Conservation (phyloP, 345 rosid species). For the Euphorbia pulcherrima region DNA sequence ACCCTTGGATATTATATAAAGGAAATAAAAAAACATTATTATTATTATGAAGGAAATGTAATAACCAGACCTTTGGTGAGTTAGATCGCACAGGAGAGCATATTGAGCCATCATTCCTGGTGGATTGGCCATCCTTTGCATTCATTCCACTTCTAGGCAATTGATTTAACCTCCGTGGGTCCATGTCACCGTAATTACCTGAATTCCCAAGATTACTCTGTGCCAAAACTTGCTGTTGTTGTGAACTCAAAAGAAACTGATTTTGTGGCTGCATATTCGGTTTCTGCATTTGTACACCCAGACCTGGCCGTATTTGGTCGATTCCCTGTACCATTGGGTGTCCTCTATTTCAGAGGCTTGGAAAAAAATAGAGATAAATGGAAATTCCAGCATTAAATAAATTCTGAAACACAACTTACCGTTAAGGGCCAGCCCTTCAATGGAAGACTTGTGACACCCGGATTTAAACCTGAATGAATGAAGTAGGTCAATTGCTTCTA, state of each 20-base stretch:
- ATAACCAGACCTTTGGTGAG: constrained; percentile 49
- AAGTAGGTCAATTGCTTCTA: neutral
- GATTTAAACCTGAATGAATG: constrained; percentile 41
- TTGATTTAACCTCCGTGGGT: constrained; percentile 45
- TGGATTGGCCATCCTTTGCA: constrained; percentile 49
- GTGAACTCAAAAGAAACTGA: constrained; percentile 51
- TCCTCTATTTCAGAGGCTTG: neutral
- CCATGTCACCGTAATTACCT: constrained; percentile 41
- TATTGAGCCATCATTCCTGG: constrained; percentile 52
- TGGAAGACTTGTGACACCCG: constrained; percentile 52
- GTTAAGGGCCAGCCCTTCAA: constrained; percentile 69
- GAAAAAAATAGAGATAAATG: neutral
- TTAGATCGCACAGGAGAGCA: constrained; percentile 53
- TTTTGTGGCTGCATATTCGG: constrained; percentile 42
- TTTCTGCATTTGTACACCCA: constrained; percentile 53
- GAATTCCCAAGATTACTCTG: constrained; percentile 49
- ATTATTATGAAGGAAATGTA: neutral
- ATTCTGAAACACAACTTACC: constrained; percentile 34
- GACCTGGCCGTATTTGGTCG: constrained; percentile 45
- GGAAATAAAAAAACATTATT: neutral
- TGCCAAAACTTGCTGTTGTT: constrained; percentile 53
- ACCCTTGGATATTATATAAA: neutral
- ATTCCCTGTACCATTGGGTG: constrained; percentile 38
- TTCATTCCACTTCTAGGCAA: constrained; percentile 43
- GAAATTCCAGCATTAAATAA: neutral